Percentiles rank a stretch among this genome's conserved stretches.
phyloP scores from a whole-genome alignment of 1,284 basidiomycete species.

The Cutaneotrichosporon dermatis region DNA sequence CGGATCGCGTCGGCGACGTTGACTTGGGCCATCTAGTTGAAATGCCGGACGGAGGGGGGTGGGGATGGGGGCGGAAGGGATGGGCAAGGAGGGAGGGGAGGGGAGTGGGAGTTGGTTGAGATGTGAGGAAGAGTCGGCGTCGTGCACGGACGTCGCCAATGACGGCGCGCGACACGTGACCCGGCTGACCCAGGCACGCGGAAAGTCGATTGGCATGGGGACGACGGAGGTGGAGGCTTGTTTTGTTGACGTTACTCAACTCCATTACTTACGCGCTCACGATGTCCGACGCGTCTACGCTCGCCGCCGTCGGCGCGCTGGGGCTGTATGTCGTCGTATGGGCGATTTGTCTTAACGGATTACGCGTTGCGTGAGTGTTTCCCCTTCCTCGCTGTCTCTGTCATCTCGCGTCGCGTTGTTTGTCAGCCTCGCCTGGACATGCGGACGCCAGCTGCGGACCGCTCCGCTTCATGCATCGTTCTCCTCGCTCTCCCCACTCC shows the following conservation, averaged over 20 bases:
- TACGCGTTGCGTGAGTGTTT: constrained; percentile 65
- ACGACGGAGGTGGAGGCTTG: too few species aligned
- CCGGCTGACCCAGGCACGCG: too few species aligned
- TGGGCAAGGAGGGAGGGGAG: too few species aligned
- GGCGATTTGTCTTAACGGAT: constrained; percentile 71
- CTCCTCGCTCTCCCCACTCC: too few species aligned
- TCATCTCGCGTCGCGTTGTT: background rate
- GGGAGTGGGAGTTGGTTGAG: background rate
- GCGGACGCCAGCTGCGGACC: too few species aligned
- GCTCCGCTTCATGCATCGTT: too few species aligned
- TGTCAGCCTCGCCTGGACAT: too few species aligned
- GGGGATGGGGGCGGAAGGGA: background rate
- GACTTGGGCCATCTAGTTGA: background rate
- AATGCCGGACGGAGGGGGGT: too few species aligned
- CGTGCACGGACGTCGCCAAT: background rate
- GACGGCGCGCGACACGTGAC: too few species aligned
- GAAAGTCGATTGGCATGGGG: too few species aligned
- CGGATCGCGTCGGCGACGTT: background rate
- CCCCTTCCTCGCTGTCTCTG: too few species aligned
- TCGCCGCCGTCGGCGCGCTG: constrained; percentile 10
- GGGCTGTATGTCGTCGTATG: constrained; percentile 66
- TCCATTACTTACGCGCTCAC: background rate
- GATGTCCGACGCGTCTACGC: background rate
- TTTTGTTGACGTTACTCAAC: too few species aligned
- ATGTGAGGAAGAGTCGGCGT: background rate